Conservation (phyloP, 2,329 filamentous ascomycete genomes). For the Diaporthe citrichinensis region DNA sequence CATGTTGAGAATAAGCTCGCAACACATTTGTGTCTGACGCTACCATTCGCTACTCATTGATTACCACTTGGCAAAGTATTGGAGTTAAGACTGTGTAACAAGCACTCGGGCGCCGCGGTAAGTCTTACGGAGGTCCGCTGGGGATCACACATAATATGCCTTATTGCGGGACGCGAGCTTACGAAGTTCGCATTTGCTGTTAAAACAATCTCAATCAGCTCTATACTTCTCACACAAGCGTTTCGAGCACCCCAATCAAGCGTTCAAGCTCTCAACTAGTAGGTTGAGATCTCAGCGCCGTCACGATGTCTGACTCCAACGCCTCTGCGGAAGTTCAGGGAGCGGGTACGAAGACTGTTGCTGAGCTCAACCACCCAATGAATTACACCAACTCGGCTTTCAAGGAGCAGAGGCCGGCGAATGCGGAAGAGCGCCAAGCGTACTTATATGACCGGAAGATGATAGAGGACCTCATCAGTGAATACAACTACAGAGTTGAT, state of each 20-base stretch:
- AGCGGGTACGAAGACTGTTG: not conserved
- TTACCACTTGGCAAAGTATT: not conserved
- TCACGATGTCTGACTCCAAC: not conserved
- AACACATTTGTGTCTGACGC: no score
- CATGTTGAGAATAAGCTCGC: no score
- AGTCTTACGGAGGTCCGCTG: not conserved
- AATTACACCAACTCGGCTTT: not conserved
- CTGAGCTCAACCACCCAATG: slow-evolving; percentile 12
- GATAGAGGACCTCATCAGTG: slow-evolving; percentile 18
- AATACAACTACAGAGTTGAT: slow-evolving; percentile 8
- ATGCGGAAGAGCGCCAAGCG: not conserved
- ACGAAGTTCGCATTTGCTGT: not conserved
- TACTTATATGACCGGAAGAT: not conserved
- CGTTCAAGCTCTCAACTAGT: not conserved
- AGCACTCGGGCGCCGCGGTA: not conserved
- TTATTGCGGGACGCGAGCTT: not conserved
- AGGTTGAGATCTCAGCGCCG: no score
- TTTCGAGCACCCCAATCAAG: not conserved
- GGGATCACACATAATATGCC: not conserved
- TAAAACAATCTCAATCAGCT: not conserved
- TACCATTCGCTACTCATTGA: not conserved
- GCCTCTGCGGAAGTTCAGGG: not conserved
- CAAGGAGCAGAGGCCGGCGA: not conserved
- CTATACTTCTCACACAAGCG: not conserved
- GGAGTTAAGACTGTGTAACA: not conserved